These are phyloP conservation scores for Exophiala sideris DNA, from an alignment of 2,329 filamentous ascomycete genomes.

Conservation along the genomic window DNA sequence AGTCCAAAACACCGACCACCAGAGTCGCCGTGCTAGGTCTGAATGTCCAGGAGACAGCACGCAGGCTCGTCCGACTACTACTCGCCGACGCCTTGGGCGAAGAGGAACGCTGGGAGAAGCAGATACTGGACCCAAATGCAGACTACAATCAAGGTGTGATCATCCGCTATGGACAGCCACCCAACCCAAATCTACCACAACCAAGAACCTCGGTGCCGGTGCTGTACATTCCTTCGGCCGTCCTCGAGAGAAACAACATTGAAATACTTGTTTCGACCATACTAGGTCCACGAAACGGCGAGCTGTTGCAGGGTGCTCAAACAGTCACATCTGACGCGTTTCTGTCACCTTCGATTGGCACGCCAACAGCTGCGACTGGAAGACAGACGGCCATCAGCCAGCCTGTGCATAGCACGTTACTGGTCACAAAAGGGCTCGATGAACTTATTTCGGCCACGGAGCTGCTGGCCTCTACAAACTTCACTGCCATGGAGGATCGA, in stretches of 20 bases:
- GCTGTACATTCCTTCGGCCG: conserved; percentile 54
- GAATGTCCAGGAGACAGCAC: conserved; percentile 49
- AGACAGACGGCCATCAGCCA: conserved; percentile 67
- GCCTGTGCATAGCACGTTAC: conserved; percentile 76
- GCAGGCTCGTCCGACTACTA: conserved; percentile 63
- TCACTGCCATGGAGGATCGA: conserved; percentile 36
- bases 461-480: conserved; percentile 34
- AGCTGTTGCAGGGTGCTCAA: conserved; percentile 14
- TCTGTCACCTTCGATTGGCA: conserved; percentile 72
- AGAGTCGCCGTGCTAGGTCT: conserved; percentile 57
- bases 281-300: conserved; percentile 15
- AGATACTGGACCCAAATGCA: conserved; percentile 52
- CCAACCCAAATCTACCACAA: conserved; percentile 43
- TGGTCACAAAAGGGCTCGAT: conserved; percentile 69
- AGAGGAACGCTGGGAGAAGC: conserved; percentile 64
- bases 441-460: conserved; percentile 53
- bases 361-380: conserved; percentile 62
- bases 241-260: conserved; percentile 55
- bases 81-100: conserved; percentile 66
- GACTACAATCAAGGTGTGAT: conserved; percentile 56
- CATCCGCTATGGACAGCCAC: conserved; percentile 56
- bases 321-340: conserved; percentile 52
- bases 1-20: conserved; percentile 52
- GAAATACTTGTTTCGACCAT: conserved; percentile 59
- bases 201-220: conserved; percentile 52